Conservation (phyloP, 2,329 filamentous ascomycete genomes). For the Capronia epimyces region DNA sequence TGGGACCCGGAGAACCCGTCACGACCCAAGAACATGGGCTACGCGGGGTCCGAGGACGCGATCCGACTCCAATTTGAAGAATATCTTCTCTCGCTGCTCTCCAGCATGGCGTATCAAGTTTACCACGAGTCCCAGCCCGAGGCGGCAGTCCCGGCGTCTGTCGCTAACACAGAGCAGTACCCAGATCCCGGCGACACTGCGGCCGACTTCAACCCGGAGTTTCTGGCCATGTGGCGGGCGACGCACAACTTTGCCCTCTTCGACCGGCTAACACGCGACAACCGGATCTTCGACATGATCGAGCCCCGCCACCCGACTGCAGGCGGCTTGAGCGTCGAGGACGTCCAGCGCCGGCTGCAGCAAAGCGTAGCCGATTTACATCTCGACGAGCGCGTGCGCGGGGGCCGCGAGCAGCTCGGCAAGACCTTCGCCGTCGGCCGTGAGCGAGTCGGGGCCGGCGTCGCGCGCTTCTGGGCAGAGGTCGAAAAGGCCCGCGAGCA, state of each 20-base stretch:
- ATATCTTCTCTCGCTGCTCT: slow-evolving; percentile 83
- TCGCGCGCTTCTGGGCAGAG: slow-evolving; percentile 25
- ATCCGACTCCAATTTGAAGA: slow-evolving; percentile 96
- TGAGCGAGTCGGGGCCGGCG: slow-evolving; percentile 53
- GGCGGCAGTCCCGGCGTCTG: slow-evolving; percentile 35
- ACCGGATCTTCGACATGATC: slow-evolving; percentile 84
- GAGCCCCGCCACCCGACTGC: slow-evolving; percentile 91
- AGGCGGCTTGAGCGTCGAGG: slow-evolving; percentile 86
- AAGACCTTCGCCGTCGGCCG: slow-evolving; percentile 79
- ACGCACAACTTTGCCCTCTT: slow-evolving; percentile 93
- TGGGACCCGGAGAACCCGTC: slow-evolving; percentile 91
- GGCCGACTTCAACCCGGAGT: slow-evolving; percentile 75
- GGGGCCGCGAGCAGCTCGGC: slow-evolving; percentile 78
- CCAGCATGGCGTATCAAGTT: slow-evolving; percentile 77
- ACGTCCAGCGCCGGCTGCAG: slow-evolving; percentile 81
- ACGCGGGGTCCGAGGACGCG: slow-evolving; percentile 92
- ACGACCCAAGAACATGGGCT: slow-evolving; percentile 89
- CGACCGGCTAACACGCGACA: slow-evolving; percentile 64
- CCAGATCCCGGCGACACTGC: slow-evolving; percentile 63
- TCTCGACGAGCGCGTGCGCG: slow-evolving; percentile 80
- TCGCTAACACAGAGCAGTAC: slow-evolving; percentile 40
- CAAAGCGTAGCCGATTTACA: slow-evolving; percentile 93
- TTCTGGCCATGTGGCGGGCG: slow-evolving; percentile 77
- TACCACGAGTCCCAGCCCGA: slow-evolving; percentile 19
- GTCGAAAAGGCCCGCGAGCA: slow-evolving; percentile 20